phyloP scores from a whole-genome alignment of 1,139 yeast genomes.

The Zygoascus hellenicus region DNA sequence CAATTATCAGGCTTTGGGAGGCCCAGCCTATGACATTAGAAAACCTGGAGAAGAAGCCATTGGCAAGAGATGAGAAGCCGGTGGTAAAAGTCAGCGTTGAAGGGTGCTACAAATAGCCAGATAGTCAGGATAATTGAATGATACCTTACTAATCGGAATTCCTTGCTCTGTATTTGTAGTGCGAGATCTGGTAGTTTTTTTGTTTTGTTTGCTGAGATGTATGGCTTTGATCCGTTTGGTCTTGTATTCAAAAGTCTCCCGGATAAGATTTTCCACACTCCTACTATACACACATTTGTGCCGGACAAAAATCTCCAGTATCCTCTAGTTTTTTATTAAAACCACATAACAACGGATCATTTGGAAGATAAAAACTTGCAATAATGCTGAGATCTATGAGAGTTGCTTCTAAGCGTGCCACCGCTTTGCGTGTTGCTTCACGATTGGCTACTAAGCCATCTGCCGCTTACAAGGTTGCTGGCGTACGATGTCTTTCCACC shows the following conservation, averaged over 20 bases:
- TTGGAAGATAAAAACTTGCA: neutral
- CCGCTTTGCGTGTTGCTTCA: constrained; percentile 4
- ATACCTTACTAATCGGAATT: too few species aligned
- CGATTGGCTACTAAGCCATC: neutral
- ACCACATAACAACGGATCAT: neutral
- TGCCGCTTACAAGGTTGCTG: neutral
- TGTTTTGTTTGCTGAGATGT: too few species aligned
- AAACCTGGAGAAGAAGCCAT: neutral
- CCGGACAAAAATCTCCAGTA: too few species aligned
- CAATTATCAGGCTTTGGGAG: neutral
- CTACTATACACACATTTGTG: neutral
- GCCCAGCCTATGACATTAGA: too few species aligned
- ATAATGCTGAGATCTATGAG: constrained; percentile 8
- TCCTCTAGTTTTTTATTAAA: neutral
- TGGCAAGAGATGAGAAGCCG: neutral
- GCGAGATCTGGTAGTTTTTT: too few species aligned
- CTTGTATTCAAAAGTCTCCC: neutral
- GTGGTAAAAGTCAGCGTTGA: too few species aligned
- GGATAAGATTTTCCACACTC: constrained; percentile 2
- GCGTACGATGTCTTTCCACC: neutral
- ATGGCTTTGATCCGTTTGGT: too few species aligned
- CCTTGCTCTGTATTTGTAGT: too few species aligned
- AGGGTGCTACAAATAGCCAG: too few species aligned
- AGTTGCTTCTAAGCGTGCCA: constrained; percentile 4
- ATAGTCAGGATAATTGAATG: too few species aligned